Evolutionary conservation across 2,329 filamentous ascomycete genomes (phyloP), one percentile per base, ranked within the genome.

Genomic region (Colletotrichum musae): DNA sequence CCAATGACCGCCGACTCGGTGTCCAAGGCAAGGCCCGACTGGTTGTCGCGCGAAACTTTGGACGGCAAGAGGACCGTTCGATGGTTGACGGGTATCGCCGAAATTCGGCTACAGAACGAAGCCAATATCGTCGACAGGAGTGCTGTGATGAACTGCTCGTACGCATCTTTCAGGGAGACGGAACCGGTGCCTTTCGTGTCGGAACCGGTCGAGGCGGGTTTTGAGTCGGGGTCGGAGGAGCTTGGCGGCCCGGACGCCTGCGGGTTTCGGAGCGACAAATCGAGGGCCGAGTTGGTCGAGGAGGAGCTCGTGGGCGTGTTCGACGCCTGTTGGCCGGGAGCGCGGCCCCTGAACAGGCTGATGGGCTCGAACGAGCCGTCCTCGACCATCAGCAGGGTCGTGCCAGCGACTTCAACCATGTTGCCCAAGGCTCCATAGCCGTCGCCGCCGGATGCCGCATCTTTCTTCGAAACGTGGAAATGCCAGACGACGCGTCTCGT

Each of bases 91-190:
- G 87, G 84, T 24, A 88, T 81, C 4, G 87, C 86, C 36, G 82
- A 81, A 16, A 83, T 81, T 36, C 78, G 81, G 5, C 78, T 78
- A 73, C 87, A 88, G 66, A 89, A 88, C 6, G 80, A 79, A 5
- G 83, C 79, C 2, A 84, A 84, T 60, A 89, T 73, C n/a, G 86
- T 84, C 2, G 84, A 81, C 16, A 89, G 78, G 10, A 85, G 77
- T n/a, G 87, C 85, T 12, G 81, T 80, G 57, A 89, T 82, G 68
- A 90, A 88, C 50, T 84, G 84, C 67, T 88, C 86, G 73, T 89
- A 86, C 5, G 85, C 80, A 18, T 83, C 82, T 68, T 82, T 85
- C 39, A 82, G 74, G 5, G 82, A 78, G 13, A 80, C 78, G 1
- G 78, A 76, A 6, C 75, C 73, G 47, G 78, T 77, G 2, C 74